Percentiles rank a stretch among this genome's conserved stretches.
Conservation (phyloP, 441 rosid genomes). For the Aquilaria agallochum region DNA sequence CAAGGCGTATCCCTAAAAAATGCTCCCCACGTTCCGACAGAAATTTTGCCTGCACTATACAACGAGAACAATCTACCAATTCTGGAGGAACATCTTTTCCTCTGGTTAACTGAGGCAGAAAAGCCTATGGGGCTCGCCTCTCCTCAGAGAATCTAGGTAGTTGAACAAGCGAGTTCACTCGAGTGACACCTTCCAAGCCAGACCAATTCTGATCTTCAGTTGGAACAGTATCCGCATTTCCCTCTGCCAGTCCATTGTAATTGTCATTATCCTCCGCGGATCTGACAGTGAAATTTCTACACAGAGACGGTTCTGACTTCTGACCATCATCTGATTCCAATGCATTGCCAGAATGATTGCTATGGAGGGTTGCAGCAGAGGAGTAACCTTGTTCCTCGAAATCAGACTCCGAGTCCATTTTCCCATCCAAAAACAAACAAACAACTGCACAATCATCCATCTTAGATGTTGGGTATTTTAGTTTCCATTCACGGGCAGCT, state of each 20-base stretch:
- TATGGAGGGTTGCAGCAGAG: constrained; percentile 86
- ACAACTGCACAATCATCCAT: constrained; percentile 99
- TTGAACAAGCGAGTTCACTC: constrained; percentile 96
- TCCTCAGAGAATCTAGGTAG: constrained; percentile 95
- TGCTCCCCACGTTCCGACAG: no score
- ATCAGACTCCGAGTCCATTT: constrained; percentile 92
- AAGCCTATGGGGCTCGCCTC: constrained; percentile 39
- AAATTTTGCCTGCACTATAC: constrained; percentile 17
- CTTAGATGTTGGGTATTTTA: constrained; percentile 93
- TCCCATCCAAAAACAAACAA: constrained; percentile 89
- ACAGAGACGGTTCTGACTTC: constrained; percentile 80
- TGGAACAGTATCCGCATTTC: constrained; percentile 26
- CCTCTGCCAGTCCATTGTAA: constrained; percentile 32
- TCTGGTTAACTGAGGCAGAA: constrained; percentile 12
- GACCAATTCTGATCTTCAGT: constrained; percentile 87
- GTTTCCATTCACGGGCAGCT: constrained; percentile 91
- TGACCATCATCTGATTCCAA: constrained; percentile 82
- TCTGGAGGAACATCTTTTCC: constrained; percentile 13
- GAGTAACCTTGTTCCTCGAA: constrained; percentile 81
- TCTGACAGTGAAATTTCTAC: constrained; percentile 85
- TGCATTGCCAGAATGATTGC: constrained; percentile 70
- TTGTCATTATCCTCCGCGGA: constrained; percentile 68
- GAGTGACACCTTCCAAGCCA: constrained; percentile 91
- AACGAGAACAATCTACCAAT: constrained; percentile 9
- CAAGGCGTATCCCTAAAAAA: no score